Evolutionary conservation across 768 basidiomycete species (phyloP).

Genomic region (Russula foetens): DNA sequence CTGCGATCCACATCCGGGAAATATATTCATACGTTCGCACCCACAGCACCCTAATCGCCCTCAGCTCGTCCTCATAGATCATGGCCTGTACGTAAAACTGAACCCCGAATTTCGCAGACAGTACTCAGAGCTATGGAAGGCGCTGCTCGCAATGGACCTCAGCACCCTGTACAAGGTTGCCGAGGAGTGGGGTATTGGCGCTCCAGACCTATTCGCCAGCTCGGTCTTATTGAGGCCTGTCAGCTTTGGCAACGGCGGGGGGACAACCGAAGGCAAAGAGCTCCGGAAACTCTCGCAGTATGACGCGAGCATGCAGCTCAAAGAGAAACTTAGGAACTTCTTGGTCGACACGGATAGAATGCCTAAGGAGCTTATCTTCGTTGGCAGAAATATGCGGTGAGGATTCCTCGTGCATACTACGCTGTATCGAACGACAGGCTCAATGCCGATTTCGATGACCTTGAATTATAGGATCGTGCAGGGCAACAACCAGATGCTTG

Average conservation of each 20-base stretch:
- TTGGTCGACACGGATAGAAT: constrained; percentile 67
- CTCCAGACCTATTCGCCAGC: constrained; percentile 67
- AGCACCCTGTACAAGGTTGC: constrained; percentile 43
- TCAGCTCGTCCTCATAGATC: constrained; percentile 82
- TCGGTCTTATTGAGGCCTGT: constrained; percentile 63
- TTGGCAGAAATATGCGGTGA: constrained; percentile 69
- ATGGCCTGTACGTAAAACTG: constrained; percentile 80
- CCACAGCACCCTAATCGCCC: constrained; percentile 37
- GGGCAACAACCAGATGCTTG: constrained; percentile 72
- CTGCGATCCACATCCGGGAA: constrained; percentile 70
- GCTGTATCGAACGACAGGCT: neutral
- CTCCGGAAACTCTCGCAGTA: constrained; percentile 46
- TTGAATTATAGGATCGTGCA: constrained; percentile 30
- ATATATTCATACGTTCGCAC: constrained; percentile 63
- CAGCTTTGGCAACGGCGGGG: constrained; percentile 28
- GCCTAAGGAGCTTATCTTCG: constrained; percentile 69
- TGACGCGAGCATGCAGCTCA: constrained; percentile 61
- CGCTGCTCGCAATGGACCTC: constrained; percentile 50
- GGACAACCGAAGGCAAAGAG: constrained; percentile 22
- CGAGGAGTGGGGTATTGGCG: constrained; percentile 56
- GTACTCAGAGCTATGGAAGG: constrained; percentile 74
- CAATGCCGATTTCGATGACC: neutral
- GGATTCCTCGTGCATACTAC: neutral
- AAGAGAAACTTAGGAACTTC: constrained; percentile 56
- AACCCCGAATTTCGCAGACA: constrained; percentile 59